Percentiles rank a stretch among this genome's conserved stretches.
Conservation (phyloP, 2,329 filamentous ascomycete species). For the Xylaria multiplex region DNA sequence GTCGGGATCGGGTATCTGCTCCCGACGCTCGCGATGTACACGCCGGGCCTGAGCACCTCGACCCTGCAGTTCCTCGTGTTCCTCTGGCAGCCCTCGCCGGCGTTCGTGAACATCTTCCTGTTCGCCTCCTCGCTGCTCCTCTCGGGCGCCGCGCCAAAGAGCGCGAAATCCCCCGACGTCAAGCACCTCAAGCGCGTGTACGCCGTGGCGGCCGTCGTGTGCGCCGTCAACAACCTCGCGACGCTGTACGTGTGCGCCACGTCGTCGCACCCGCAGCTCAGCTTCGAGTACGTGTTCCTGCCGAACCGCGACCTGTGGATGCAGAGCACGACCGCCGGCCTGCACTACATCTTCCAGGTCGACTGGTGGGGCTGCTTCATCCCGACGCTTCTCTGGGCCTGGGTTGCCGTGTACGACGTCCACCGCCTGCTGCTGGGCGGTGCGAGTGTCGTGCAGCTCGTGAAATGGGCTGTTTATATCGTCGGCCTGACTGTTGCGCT, state of each 20-base stretch:
- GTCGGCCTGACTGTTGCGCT: constrained; percentile 35
- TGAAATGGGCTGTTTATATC: constrained; percentile 39
- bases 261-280: constrained; percentile 39
- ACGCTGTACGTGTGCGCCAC: constrained; percentile 42
- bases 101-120: constrained; percentile 42
- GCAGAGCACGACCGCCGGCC: constrained; percentile 39
- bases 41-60: constrained; percentile 31
- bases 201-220: constrained; percentile 37
- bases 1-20: constrained; percentile 43
- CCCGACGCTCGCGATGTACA: constrained; percentile 43
- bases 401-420: constrained; percentile 42
- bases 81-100: constrained; percentile 45
- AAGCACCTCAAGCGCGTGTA: constrained; percentile 45
- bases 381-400: constrained; percentile 44
- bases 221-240: constrained; percentile 38
- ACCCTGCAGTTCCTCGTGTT: constrained; percentile 42
- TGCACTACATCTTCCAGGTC: constrained; percentile 48
- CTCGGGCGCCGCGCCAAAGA: constrained; percentile 3
- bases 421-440: constrained; percentile 38
- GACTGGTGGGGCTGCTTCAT: constrained; percentile 44
- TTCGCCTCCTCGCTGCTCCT: constrained; percentile 35
- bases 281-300: constrained; percentile 43
- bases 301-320: constrained; percentile 38
- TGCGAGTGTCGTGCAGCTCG: constrained; percentile 21
- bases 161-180: constrained; percentile 37